Evolutionary conservation across 2,329 filamentous ascomycete genomes (phyloP).

Genomic region (Penicillium sp.): DNA sequence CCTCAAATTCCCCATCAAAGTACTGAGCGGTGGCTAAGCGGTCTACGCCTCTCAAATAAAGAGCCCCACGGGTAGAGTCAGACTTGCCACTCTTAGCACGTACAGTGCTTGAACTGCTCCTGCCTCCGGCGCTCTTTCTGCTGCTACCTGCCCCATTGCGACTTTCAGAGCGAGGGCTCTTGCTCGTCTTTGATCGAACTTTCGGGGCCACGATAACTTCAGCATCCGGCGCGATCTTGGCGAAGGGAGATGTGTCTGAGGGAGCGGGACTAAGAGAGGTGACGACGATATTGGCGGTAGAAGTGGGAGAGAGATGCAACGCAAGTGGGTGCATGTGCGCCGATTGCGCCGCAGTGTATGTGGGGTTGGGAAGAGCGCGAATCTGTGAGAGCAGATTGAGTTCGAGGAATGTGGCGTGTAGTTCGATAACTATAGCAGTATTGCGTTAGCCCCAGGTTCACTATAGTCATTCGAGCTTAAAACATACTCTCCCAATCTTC

Average conservation of each 20-base stretch:
- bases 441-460: constrained; percentile 8
- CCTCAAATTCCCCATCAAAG: constrained; percentile 66
- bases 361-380: constrained; percentile 84
- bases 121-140: constrained; percentile 65
- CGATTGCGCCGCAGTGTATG: constrained; percentile 53
- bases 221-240: constrained; percentile 87
- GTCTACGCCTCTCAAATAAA: constrained; percentile 80
- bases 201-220: constrained; percentile 98
- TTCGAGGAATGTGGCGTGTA: constrained; percentile 93
- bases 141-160: constrained; percentile 76
- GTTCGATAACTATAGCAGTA: constrained; percentile 67
- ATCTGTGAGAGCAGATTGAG: constrained; percentile 91
- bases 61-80: constrained; percentile 54
- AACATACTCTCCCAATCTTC: constrained; percentile 86
- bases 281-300: constrained; percentile 85
- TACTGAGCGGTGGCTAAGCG: constrained; percentile 65
- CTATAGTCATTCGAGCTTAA: background rate
- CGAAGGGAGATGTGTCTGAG: constrained; percentile 68
- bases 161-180: constrained; percentile 64
- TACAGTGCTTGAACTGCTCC: constrained; percentile 69
- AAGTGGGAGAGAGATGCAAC: constrained; percentile 89
- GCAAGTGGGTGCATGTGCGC: constrained; percentile 73
- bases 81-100: constrained; percentile 56
- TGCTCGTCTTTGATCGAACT: constrained; percentile 66
- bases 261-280: constrained; percentile 75